Percentiles rank a stretch among this genome's conserved stretches.
Evolutionary conservation across 78 protist species (phyloP).

Genomic region (Dictyostelium capitatum): DNA sequence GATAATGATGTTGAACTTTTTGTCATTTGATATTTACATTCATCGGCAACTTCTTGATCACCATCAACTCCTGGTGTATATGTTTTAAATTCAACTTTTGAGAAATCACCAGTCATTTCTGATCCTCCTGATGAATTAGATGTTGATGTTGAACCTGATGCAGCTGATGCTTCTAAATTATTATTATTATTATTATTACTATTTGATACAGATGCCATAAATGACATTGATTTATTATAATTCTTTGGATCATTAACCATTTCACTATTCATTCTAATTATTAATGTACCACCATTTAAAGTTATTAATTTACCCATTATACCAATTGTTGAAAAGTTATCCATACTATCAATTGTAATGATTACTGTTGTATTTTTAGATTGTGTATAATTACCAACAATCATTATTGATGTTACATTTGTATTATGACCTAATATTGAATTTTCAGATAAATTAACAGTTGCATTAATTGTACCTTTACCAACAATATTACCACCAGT

Average conservation of each 20-base stretch:
- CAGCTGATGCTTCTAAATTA: too few species aligned
- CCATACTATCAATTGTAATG: background rate
- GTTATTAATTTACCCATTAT: background rate
- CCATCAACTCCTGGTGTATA: background rate
- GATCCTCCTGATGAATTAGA: background rate
- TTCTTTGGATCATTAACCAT: background rate
- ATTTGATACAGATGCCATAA: background rate
- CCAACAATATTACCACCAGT: background rate
- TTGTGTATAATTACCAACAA: slow-evolving; percentile 1
- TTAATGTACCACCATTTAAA: background rate
- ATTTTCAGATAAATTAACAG: too few species aligned
- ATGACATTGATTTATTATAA: background rate
- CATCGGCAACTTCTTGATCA: background rate
- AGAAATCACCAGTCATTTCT: background rate
- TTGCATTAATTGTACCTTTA: background rate
- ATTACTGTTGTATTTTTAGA: background rate
- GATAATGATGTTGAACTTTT: background rate
- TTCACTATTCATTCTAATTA: background rate
- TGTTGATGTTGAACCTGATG: background rate
- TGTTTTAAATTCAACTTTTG: background rate
- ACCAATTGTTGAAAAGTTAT: background rate
- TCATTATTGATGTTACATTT: background rate
- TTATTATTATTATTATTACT: too few species aligned
- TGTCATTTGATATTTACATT: slow-evolving; percentile 6
- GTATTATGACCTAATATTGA: background rate